Base-by-base conservation (phyloP, 371 early-diverging fungal genomes). In the Syncephalis fuscata region DNA sequence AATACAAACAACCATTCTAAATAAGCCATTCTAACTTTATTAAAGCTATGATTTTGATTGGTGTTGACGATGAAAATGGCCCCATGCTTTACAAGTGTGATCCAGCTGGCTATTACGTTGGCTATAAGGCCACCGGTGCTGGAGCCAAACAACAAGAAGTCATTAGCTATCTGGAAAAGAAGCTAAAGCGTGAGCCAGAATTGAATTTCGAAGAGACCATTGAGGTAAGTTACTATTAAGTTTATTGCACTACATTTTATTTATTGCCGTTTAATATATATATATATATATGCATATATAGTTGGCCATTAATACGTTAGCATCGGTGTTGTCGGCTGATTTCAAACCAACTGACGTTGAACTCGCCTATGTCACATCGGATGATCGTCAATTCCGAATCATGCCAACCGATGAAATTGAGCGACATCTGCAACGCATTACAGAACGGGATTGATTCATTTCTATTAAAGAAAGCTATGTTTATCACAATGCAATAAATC, bases 141-240 rank as follows among this genome's bases (percentile, higher is more conserved):
- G 98, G 98, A n/a, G 85, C 91, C 14, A 98, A 98, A 62, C 91
- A 92, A 55, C 92, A 92, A 70, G 96, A 98, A 67, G 81, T 89
- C 20, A 71, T 90, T 57, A 94, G 92, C 63, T 80, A 88, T 55
- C 60, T 98, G 68, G 98, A 98, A 58, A 98, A 95, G 82, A 92
- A 92, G 66, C 61, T 98, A 50, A 98, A 93, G 67, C 85, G 83
- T 63, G 78, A 82, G 26, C 82, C 82, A 39, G 70, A 73, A 46
- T 63, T 92, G 52, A 73, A 67, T 50, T 67, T 68, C 45, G 89
- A 92, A 44, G 93, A 93, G 46, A 80, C 93, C 8, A 74, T 95
- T 39, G 98, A 97, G 78, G 88, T 87, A 68, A 58, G 39, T 37
- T 37, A 23, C 9, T 57, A 20, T n/a, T 32, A 24, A 7, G 20